Percentiles rank a stretch among this genome's conserved stretches.
Conservation (phyloP, 225 moss, liverwort and hornwort genomes). For the Lunularia cruciata region DNA sequence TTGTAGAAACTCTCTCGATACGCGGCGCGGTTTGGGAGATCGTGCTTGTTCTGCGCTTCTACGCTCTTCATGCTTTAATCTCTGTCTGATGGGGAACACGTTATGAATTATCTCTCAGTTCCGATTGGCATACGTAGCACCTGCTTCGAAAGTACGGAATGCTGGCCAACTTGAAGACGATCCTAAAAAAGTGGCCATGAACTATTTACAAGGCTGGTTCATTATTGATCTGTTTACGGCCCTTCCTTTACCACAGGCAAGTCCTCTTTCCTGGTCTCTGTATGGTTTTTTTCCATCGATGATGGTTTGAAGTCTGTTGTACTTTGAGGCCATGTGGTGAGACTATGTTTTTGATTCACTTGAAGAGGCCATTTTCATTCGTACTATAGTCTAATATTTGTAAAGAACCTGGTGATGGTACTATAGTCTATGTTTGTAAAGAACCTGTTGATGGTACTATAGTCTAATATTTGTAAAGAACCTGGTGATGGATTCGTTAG, state of each 20-base stretch:
- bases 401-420: no score
- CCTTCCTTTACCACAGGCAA: conserved; percentile 79
- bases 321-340: not conserved
- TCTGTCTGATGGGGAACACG: conserved; percentile 27
- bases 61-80: not conserved
- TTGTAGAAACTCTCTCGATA: no score
- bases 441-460: no score
- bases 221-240: conserved; percentile 56
- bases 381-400: no score
- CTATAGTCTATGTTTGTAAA: no score
- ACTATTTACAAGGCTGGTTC: conserved; percentile 65
- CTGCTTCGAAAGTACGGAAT: conserved; percentile 32
- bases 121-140: conserved; percentile 55
- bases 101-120: conserved; percentile 60
- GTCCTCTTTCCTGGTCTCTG: not conserved
- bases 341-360: not conserved
- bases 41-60: no score
- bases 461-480: no score
- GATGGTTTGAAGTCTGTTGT: not conserved
- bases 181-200: conserved; percentile 50
- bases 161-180: conserved; percentile 65
- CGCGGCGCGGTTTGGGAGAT: no score
- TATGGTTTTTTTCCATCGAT: no score
- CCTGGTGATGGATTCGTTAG: no score
- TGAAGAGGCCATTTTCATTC: not conserved